Conservation (phyloP, 345 rosid species). For the Conringia planisiliqua region DNA sequence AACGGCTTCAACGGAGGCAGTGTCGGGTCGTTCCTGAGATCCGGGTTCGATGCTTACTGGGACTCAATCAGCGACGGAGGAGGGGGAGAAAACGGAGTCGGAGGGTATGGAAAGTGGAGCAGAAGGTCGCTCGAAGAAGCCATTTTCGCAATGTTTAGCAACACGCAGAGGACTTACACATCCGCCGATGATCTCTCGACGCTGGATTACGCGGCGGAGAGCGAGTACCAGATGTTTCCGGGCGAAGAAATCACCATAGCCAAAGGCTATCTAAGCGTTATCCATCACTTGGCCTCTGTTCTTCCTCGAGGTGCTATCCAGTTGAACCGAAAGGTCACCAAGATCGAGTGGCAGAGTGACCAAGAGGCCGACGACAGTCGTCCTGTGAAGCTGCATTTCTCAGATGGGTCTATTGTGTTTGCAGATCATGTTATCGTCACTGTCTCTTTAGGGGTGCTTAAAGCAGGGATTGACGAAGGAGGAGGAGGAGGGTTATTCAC, state of each 20-base stretch:
- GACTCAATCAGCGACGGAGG: constrained; percentile 34
- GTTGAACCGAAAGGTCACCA: constrained; percentile 55
- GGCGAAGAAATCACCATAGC: constrained; percentile 98
- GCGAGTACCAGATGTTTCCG: constrained; percentile 86
- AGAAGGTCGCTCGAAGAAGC: constrained; percentile 64
- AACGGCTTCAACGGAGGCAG: constrained; percentile 37
- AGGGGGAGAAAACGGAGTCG: constrained; percentile 12
- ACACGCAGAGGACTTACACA: constrained; percentile 79
- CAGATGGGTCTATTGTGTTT: constrained; percentile 63
- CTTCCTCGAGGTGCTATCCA: constrained; percentile 71
- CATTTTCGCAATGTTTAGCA: constrained; percentile 65
- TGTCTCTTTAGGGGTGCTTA: constrained; percentile 85
- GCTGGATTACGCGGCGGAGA: constrained; percentile 78
- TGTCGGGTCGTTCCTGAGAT: constrained; percentile 58
- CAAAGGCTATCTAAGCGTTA: constrained; percentile 70
- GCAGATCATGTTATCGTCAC: constrained; percentile 95
- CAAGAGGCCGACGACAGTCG: constrained; percentile 37
- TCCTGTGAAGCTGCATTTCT: constrained; percentile 79
- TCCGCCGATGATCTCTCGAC: constrained; percentile 75
- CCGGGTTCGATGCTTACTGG: constrained; percentile 61
- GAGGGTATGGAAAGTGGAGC: constrained; percentile 50
- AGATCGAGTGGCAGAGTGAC: constrained; percentile 67
- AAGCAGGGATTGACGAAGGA: constrained; percentile 49
- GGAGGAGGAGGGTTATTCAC: constrained; percentile 56
- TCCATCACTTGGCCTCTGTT: constrained; percentile 65